A percentile compares a stretch with the other conserved stretches of the same genome.
Evolutionary conservation across 2,329 filamentous ascomycete species (phyloP).

Genomic region (Coniochaeta sp.): DNA sequence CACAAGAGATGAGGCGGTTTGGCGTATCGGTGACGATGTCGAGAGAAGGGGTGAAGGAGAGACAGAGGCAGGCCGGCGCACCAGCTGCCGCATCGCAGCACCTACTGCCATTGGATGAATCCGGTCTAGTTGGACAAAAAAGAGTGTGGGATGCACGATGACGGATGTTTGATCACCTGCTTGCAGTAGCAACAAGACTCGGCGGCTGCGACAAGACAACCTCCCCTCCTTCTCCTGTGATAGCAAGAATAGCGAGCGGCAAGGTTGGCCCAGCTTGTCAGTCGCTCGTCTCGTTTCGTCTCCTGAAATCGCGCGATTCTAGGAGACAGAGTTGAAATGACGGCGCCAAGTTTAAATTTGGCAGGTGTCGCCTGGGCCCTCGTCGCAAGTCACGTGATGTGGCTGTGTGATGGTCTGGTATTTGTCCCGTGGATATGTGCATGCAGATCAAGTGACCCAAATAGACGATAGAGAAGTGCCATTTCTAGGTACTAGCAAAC

Average conservation of each 20-base stretch:
- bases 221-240: too few species aligned
- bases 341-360: conserved; percentile 1
- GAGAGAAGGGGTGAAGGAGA: too few species aligned
- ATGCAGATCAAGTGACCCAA: too few species aligned
- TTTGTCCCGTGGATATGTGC: too few species aligned
- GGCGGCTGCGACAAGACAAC: background rate
- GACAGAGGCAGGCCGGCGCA: conserved; percentile 10
- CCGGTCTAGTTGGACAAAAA: too few species aligned
- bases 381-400: background rate
- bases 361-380: background rate
- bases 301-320: background rate
- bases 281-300: too few species aligned
- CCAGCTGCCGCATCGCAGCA: conserved; percentile 14
- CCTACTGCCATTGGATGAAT: conserved; percentile 10
- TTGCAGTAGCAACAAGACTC: background rate
- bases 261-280: background rate
- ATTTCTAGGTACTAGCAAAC: background rate
- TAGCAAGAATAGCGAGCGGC: too few species aligned
- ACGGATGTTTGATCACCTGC: conserved; percentile 3
- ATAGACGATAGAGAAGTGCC: conserved; percentile 1
- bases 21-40: conserved; percentile 5
- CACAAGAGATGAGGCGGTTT: background rate
- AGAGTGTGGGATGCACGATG: conserved; percentile 9
- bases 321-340: background rate
- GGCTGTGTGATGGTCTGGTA: background rate